Percentiles rank a stretch among this genome's conserved stretches.
Evolutionary conservation across 371 early-diverging fungal genomes (phyloP).

Genomic region (Apophysomyces variabilis): DNA sequence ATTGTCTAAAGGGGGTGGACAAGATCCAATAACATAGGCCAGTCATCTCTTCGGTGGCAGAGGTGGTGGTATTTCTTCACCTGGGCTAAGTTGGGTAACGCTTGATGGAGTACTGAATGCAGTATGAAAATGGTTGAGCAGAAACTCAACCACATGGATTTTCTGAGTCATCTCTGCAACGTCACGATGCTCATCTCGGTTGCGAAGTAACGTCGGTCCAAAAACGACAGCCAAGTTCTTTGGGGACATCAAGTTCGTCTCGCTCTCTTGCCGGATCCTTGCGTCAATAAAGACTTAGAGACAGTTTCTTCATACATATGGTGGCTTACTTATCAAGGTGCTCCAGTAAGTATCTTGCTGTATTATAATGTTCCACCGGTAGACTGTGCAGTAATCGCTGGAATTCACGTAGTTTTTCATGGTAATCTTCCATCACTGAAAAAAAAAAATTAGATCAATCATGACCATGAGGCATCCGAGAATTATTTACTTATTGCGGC

Average conservation of each 20-base stretch:
- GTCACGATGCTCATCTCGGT: constrained; percentile 68
- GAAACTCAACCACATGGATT: constrained; percentile 72
- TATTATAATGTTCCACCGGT: constrained; percentile 48
- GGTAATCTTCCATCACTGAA: constrained; percentile 55
- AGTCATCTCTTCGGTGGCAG: neutral
- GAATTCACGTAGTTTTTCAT: constrained; percentile 17
- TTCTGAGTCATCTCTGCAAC: constrained; percentile 81
- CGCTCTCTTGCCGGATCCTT: constrained; percentile 57
- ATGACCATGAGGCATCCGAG: neutral
- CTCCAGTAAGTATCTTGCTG: constrained; percentile 42
- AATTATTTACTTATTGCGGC: constrained; percentile 54
- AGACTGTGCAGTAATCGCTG: constrained; percentile 37
- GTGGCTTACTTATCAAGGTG: constrained; percentile 40
- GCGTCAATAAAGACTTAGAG: constrained; percentile 4
- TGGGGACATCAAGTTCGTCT: constrained; percentile 83
- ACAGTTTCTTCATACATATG: constrained; percentile 6
- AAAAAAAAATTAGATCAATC: constrained; percentile 44
- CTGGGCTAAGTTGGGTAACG: constrained; percentile 13
- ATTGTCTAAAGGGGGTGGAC: neutral
- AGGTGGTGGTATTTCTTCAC: neutral
- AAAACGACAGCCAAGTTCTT: constrained; percentile 92
- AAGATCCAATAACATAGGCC: neutral
- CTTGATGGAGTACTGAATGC: constrained; percentile 26
- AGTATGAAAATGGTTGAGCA: constrained; percentile 51
- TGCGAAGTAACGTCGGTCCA: constrained; percentile 87